Evolutionary conservation across 2,329 filamentous ascomycete genomes (phyloP).

Genomic region (Claviceps paspali): DNA sequence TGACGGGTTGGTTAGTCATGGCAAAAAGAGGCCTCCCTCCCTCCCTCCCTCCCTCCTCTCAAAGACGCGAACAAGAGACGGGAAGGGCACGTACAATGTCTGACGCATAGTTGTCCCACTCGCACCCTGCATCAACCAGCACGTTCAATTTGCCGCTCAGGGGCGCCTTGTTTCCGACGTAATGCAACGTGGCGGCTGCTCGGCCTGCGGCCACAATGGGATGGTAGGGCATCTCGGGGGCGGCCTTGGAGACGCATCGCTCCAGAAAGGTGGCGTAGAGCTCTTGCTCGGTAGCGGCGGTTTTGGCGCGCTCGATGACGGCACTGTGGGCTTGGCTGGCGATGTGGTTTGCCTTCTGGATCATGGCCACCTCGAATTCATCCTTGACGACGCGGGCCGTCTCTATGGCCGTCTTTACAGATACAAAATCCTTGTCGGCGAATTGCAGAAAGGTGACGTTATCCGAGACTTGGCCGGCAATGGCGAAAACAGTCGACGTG

Average conservation of each 20-base stretch:
- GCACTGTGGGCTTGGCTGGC: conserved; percentile 51
- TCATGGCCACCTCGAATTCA: conserved; percentile 58
- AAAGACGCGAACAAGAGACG: no score
- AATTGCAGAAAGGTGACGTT: conserved; percentile 58
- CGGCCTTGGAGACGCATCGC: conserved; percentile 57
- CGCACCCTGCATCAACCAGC: conserved; percentile 69
- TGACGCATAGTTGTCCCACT: conserved; percentile 58
- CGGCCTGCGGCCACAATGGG: conserved; percentile 71
- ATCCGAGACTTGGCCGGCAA: conserved; percentile 62
- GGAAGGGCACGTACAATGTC: conserved; percentile 39
- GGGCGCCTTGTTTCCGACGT: conserved; percentile 62
- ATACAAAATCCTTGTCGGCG: conserved; percentile 41
- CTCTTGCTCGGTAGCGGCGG: conserved; percentile 63
- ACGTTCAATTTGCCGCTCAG: conserved; percentile 60
- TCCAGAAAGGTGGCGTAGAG: conserved; percentile 70
- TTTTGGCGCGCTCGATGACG: conserved; percentile 44
- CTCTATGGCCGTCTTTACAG: conserved; percentile 50
- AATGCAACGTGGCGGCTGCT: conserved; percentile 75
- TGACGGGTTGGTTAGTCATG: neutral
- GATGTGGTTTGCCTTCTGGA: conserved; percentile 55
- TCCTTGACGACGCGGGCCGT: conserved; percentile 57
- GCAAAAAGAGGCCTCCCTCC: no score
- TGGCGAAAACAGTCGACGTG: conserved; percentile 50
- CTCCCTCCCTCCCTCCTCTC: no score
- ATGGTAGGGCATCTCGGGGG: conserved; percentile 73